Base-by-base conservation (phyloP, 345 rosid genomes). In the Salix arbutifolia region DNA sequence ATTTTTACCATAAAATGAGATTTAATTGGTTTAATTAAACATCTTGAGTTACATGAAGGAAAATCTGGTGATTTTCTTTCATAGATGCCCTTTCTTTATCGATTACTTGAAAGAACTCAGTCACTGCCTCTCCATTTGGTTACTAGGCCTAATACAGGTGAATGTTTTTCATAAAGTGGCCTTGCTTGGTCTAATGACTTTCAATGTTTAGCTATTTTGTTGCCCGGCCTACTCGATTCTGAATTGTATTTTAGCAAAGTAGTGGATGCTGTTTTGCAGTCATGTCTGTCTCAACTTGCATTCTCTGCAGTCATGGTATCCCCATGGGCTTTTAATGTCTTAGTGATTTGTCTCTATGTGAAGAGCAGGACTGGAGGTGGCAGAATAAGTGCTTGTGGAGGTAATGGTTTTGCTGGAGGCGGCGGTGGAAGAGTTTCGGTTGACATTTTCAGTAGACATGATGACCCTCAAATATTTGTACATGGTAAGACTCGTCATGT, bases 371-470 rank as follows among this genome's bases (percentile, higher is more conserved):
- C 86, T 66, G 99, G 99, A 87, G 74, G 81, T 90, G 99, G 99
- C 74, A 76, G 72, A 85, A 89, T 96, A 74, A 96, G 97, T 83
- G 97, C 99, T 23, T 90, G 97, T 82, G 99, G 99, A 67, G 99
- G 99, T 74, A 82, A 86, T 85, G 99, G 99, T 81, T 94, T 87
- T 85, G 98, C 86, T 69, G 99, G 98, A 78, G 99, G 99, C 31
- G 98, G 99, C 50, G 99, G 99, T 73, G 99, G 99, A 80, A 92
- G 99, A 91, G 87, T 94, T 83, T 83, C 99, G 38, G 96, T 96
- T 56, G 86, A 96, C 77, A 79, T 96, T 80, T 96, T 91, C 84
- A 96, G 98, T 83, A 87, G 99, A 89, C 99, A 94, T 77, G 97
- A 90, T 84, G 96, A 91, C 71, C 99, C 98, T 31, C 87, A 79